Evolutionary conservation across 306 rosid species (phyloP), one percentile per base, ranked within the genome.

Genomic region (Trifolium dubium): DNA sequence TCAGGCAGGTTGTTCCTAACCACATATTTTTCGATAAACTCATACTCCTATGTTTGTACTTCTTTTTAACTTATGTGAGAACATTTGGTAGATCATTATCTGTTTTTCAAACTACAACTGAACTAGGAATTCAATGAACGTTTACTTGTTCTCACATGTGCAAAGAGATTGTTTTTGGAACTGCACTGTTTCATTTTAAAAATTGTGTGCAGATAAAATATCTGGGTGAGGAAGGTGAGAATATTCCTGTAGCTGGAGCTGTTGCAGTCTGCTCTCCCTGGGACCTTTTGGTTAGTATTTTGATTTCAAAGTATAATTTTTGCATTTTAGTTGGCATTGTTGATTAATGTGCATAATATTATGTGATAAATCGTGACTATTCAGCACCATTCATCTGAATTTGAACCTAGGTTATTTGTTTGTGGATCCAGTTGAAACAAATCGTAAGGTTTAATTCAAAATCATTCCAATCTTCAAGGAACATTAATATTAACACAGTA

Each of bases 141-240:
- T 73, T 76, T 40, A 17, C 68, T 51, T 62, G 19, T 23, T 54
- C 44, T 73, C 62, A 37, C 37, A 47, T 30, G 23, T 73, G 67
- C 35, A 40, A 70, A 41, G 17, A 29, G 40, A 58, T 64, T 70
- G 62, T 44, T 75, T 65, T 65, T 39, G 3, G 66, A 29, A 55
- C 59, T 60, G 18, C 53, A 29, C 75, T 77, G 78, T 72, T 69
- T 70, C 47, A 67, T 69, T 81, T 74, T 73, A 47, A 64, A 77
- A 28, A 23, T 54, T 70, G 32, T 23, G 75, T 85, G 83, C 85
- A 94, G 99, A 87, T 91, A 72, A 94, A 94, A 70, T 92, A 84
- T 86, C 95, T 94, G 46, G 99, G 96, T 47, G 99, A 94, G 90
- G 93, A 89, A 44, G 95, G 99, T n/a, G 90, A 86, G 64, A 78